A percentile compares a stretch with the other conserved stretches of the same genome.
phyloP scores from a whole-genome alignment of 139 green algal genomes.

The Chlorella sp. region DNA sequence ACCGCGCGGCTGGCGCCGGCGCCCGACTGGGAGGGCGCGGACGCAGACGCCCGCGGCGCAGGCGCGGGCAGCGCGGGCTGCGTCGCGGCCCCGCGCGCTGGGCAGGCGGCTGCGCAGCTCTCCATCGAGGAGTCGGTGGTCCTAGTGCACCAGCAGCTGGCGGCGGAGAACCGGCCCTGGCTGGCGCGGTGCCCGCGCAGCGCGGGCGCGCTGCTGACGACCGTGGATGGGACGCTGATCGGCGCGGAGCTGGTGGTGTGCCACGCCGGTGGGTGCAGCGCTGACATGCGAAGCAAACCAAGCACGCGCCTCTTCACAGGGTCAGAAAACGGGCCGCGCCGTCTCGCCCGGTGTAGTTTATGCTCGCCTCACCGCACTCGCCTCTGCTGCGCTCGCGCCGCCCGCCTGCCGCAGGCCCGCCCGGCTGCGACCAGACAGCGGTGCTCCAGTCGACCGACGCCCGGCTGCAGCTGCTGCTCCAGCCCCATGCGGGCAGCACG shows the following conservation, averaged over 20 bases:
- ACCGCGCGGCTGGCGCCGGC: background rate
- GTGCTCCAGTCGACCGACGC: slow-evolving; percentile 17
- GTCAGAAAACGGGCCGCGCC: no score
- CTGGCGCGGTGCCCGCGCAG: background rate
- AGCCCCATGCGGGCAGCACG: slow-evolving; percentile 2
- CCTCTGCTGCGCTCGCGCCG: background rate
- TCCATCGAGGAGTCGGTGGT: slow-evolving; percentile 24
- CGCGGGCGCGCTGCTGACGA: background rate
- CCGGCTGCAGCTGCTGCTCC: slow-evolving; percentile 18
- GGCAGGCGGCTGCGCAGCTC: background rate
- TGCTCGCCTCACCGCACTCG: background rate
- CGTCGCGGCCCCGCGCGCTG: background rate
- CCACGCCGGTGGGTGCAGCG: slow-evolving; percentile 5
- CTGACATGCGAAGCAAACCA: no score
- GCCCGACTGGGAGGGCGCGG: background rate
- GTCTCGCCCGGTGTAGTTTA: no score
- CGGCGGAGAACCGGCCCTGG: slow-evolving; percentile 15
- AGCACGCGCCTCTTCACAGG: no score
- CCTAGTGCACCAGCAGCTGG: slow-evolving; percentile 26
- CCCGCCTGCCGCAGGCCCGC: background rate
- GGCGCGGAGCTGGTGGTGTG: slow-evolving; percentile 10
- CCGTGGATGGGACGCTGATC: slow-evolving; percentile 24
- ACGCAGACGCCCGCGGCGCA: background rate
- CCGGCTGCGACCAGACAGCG: background rate
- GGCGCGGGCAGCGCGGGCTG: background rate